Percentiles rank a stretch among this genome's conserved stretches.
Evolutionary conservation across 2,329 filamentous ascomycete species (phyloP).

Genomic region (Beauveria sp.): DNA sequence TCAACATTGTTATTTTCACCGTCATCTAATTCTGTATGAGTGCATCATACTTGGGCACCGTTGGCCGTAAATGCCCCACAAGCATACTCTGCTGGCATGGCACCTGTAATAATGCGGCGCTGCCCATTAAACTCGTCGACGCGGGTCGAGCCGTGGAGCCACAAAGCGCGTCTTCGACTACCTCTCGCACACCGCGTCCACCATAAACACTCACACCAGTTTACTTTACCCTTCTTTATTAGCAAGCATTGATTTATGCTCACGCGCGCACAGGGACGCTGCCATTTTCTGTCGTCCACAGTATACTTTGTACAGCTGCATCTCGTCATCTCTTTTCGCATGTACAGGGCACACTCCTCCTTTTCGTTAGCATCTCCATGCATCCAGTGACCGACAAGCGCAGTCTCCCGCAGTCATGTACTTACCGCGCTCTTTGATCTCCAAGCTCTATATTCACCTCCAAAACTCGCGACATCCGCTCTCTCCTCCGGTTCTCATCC

Average conservation of each 20-base stretch:
- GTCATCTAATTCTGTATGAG: too few species aligned
- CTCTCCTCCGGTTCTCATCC: constrained; percentile 81
- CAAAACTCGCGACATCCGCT: constrained; percentile 81
- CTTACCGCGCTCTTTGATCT: constrained; percentile 82
- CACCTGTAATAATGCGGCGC: too few species aligned
- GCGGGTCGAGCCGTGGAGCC: constrained; percentile 8
- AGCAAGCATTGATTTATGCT: constrained; percentile 1
- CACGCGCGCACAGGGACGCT: neutral
- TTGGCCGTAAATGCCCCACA: too few species aligned
- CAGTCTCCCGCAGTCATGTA: constrained; percentile 57
- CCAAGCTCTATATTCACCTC: constrained; percentile 85
- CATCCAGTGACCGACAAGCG: neutral
- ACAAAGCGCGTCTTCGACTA: constrained; percentile 1
- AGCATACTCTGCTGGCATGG: too few species aligned
- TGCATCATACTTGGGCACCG: too few species aligned
- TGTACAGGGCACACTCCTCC: neutral
- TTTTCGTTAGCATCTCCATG: neutral
- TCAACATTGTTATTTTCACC: too few species aligned
- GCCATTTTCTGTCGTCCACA: neutral
- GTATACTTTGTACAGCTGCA: neutral
- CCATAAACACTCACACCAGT: constrained; percentile 7
- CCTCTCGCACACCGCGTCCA: neutral
- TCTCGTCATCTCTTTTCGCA: neutral
- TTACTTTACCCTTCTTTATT: neutral
- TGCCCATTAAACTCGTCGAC: constrained; percentile 5